These are phyloP conservation scores for Mitragyna speciosa DNA, from an alignment of 257 asterid genomes.

Conservation along the genomic window DNA sequence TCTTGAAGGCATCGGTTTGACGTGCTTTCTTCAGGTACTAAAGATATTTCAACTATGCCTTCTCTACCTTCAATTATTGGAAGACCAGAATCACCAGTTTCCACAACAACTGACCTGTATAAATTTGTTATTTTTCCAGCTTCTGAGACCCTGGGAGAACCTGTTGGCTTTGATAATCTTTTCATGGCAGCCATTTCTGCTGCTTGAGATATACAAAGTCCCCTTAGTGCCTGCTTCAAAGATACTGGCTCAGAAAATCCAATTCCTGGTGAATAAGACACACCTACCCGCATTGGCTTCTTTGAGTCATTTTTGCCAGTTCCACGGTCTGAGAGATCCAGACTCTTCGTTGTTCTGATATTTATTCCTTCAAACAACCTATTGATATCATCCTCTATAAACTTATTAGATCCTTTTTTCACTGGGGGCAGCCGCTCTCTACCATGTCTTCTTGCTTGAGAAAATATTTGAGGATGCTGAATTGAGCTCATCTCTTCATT, in stretches of 20 bases:
- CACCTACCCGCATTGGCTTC: slow-evolving; percentile 66
- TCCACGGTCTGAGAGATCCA: slow-evolving; percentile 43
- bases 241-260: slow-evolving; percentile 87
- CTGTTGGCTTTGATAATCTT: slow-evolving; percentile 59
- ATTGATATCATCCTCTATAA: slow-evolving; percentile 45
- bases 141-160: slow-evolving; percentile 75
- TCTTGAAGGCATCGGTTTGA: slow-evolving; percentile 39
- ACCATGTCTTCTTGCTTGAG: slow-evolving; percentile 22
- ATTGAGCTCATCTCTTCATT: slow-evolving; percentile 43
- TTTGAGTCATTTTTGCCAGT: slow-evolving; percentile 50
- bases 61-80: slow-evolving; percentile 25
- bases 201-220: slow-evolving; percentile 93
- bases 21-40: slow-evolving; percentile 48
- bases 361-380: slow-evolving; percentile 49
- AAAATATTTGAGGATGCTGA: slow-evolving; percentile 23
- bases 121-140: slow-evolving; percentile 43
- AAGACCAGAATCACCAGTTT: slow-evolving; percentile 44
- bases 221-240: slow-evolving; percentile 88
- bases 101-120: slow-evolving; percentile 47
- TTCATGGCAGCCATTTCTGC: slow-evolving; percentile 84
- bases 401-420: slow-evolving; percentile 34
- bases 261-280: slow-evolving; percentile 64
- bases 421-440: slow-evolving; percentile 45
- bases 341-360: slow-evolving; percentile 43
- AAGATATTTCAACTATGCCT: slow-evolving; percentile 35